phyloP scores from a whole-genome alignment of 352 stramenopile genomes.

The Globisporangium irregulare region DNA sequence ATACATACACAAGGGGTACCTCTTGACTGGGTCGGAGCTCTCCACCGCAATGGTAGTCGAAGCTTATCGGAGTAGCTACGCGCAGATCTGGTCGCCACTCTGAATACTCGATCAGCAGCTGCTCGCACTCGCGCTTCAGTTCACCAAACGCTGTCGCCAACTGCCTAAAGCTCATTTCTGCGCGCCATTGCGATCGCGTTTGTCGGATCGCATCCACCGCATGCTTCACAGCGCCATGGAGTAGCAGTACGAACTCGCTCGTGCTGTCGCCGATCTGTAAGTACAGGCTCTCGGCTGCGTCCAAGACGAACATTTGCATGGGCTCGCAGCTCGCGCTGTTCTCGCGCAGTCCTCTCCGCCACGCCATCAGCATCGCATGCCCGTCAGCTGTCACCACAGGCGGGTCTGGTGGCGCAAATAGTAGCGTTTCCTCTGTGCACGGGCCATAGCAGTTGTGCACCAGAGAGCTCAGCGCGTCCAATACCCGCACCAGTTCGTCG shows the following conservation, averaged over 20 bases:
- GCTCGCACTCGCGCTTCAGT: slow-evolving; percentile 36
- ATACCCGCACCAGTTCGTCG: slow-evolving; percentile 12
- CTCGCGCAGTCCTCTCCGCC: slow-evolving; percentile 27
- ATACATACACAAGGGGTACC: not conserved
- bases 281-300: slow-evolving; percentile 48
- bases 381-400: slow-evolving; percentile 56
- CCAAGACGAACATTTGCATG: slow-evolving; percentile 44
- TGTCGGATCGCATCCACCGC: slow-evolving; percentile 11
- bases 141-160: slow-evolving; percentile 36
- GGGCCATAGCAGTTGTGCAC: slow-evolving; percentile 46
- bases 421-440: slow-evolving; percentile 41
- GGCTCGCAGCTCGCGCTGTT: not conserved
- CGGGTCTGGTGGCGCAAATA: slow-evolving; percentile 57
- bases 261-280: slow-evolving; percentile 48
- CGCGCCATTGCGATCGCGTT: not conserved
- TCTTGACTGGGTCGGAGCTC: slow-evolving; percentile 22
- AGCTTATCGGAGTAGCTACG: not conserved
- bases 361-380: slow-evolving; percentile 44
- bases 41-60: not conserved
- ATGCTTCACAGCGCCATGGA: slow-evolving; percentile 30
- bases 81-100: not conserved
- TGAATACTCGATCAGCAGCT: not conserved
- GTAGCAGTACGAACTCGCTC: slow-evolving; percentile 56
- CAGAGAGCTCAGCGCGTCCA: slow-evolving; percentile 29
- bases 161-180: slow-evolving; percentile 1